phyloP scores from a whole-genome alignment of 768 basidiomycete genomes.

The Lactarius evosmus region DNA sequence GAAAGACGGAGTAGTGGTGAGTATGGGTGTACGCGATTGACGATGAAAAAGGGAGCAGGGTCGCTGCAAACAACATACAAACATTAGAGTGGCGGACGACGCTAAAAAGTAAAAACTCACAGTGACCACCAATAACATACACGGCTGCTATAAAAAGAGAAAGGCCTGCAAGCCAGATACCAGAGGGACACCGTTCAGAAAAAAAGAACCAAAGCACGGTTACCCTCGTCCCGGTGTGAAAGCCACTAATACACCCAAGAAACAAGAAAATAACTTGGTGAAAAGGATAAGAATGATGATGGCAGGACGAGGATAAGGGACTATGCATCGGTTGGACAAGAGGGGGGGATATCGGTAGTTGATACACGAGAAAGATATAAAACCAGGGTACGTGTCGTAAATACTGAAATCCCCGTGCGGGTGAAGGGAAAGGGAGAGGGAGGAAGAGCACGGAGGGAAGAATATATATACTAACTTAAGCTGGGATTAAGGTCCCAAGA shows the following conservation, averaged over 20 bases:
- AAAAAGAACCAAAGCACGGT: conserved; percentile 20
- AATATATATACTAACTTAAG: conserved; percentile 21
- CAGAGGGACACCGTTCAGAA: conserved; percentile 6
- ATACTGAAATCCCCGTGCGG: conserved; percentile 9
- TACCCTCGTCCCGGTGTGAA: conserved; percentile 16
- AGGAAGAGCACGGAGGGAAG: background rate
- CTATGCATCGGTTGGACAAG: conserved; percentile 11
- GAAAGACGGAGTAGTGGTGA: conserved; percentile 11
- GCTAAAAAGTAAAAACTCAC: conserved; percentile 12
- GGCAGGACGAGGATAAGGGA: conserved; percentile 13
- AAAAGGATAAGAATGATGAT: conserved; percentile 22
- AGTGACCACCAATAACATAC: conserved; percentile 27
- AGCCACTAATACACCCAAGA: conserved; percentile 26
- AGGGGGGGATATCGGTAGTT: conserved; percentile 26
- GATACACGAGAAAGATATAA: conserved; percentile 28
- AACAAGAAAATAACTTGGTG: conserved; percentile 26
- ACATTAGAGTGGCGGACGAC: background rate
- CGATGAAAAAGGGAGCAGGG: conserved; percentile 6
- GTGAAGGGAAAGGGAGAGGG: background rate
- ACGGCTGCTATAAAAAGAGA: conserved; percentile 10
- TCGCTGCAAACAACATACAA: conserved; percentile 2
- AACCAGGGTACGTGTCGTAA: conserved; percentile 18
- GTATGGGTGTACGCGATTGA: conserved; percentile 13
- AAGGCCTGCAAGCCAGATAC: conserved; percentile 14
- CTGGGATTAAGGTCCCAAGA: conserved; percentile 37